Base-by-base conservation (phyloP, 169 alveolate species). In the Prorocentrum cordatum region DNA sequence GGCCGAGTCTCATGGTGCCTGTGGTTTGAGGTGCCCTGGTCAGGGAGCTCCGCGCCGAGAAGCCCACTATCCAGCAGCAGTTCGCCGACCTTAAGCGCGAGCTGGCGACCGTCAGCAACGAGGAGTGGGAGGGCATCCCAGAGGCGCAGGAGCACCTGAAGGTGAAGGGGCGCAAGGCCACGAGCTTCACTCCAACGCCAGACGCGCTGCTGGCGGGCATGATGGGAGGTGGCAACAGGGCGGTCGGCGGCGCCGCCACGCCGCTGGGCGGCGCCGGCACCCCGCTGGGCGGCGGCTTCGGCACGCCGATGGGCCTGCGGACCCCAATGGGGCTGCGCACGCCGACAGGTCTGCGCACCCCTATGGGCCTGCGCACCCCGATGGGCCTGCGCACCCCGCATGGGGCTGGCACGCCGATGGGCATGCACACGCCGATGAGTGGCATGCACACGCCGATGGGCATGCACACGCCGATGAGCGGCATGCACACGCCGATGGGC, bases 311-410 rank as follows among this genome's bases (percentile, higher is more conserved):
- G 83, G 95, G 95, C 32, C 33, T 94, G 75, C 85, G 93, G 26
- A 95, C 98, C 0, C 97, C 98, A 1, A 86, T 94, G 84, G 97
- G 97, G 6, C 33, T 94, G 75, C 85, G 93, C n/a, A 95, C 98
- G 0, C 97, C 98, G 2, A 86, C 93, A 82, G 97, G 97, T 20
- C 83, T 94, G 50, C 92, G 92, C 35, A 94, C 97, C 0, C 95
- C 95, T 12, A 88, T 94, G 83, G 95, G 95, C 24, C 80, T 92
- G 39, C 94, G 70, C 31, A 93, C 95, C 1, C 95, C 95, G 42
- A 33, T 93, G 68, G 96, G 96, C 5, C 75, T 95, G 67, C 92
- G 94, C 61, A 93, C 97, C 72, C 62, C 93, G 5, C 92, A 85
- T 1, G 24, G 61, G 29, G 72, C 50, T 27, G 27, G 20, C 5